Base-by-base conservation (phyloP, 352 stramenopile species). In the Globisporangium nagaii region DNA sequence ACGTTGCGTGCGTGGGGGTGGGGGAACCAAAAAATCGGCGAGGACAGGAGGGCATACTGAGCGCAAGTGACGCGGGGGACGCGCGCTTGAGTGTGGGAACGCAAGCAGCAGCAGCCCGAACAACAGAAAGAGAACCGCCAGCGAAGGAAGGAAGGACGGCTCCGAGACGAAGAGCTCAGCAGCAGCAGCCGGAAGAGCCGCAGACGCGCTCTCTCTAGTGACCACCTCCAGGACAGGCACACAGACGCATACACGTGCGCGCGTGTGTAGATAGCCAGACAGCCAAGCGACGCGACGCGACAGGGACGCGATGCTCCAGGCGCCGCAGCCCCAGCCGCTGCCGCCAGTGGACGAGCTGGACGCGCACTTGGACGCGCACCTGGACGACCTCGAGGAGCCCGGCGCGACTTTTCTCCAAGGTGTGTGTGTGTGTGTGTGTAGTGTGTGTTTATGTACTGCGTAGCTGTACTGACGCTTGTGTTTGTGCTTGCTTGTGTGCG, bases 311-410 rank as follows among this genome's bases (percentile, higher is more conserved):
- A 75, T 64, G 66, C 79, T 90, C 73, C 62, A 81, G 73, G 66
- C 73, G 60, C 55, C 71, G 59, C 65, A 67, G 44, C n/a, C n/a
- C n/a, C n/a, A n/a, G n/a, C n/a, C n/a, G n/a, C 58, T 85, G 44
- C 73, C 70, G 32, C 71, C 66, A 35, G 82, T 69, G 60, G 58
- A 82, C 36, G 78, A 91, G 65, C 80, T 91, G 54, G 78, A 88
- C 47, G 74, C 75, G 36, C 73, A 89, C 47, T 49, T 91, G 31
- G 76, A 88, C 47, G 74, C 75, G 42, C 73, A 89, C 46, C 53
- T 91, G 28, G 75, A 86, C 17, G 80, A 88, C 54, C 65, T 91
- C 45, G 79, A 91, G 53, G 75, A 83, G 44, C 73, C 79, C 4
- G 80, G 76, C 19, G 49, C 70, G 31, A 86, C 82, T 36, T 79